Base-by-base conservation (phyloP, 495 filamentous ascomycete species). In the Daldinia caldariorum region DNA sequence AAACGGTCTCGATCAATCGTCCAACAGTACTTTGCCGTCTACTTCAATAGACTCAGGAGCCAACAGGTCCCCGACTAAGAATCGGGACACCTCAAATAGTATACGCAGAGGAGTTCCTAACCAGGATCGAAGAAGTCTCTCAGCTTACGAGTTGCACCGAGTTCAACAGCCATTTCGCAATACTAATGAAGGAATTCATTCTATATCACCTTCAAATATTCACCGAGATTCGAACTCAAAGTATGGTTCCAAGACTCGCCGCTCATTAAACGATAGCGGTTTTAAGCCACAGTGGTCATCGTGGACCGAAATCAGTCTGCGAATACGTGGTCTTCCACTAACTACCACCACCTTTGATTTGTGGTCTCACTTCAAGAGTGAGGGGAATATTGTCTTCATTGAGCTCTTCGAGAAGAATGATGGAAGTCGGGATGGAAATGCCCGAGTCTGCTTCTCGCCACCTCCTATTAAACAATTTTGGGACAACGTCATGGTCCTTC, bases 371-470 rank as follows among this genome's bases (percentile, higher is more conserved):
- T 78, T 83, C 50, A 22, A 55, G 14, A 18, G 14, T 0, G 69
- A 72, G 50, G 81, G 82, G 4, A 73, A 72, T 0, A 61, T 83
- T 14, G 69, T 69, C 0, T 78, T 39, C 39, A 65, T 82, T 45
- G 79, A 82, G 5, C 62, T 83, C 4, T 79, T 74, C 31, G 72
- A 79, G 4, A 37, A 10, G 2, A 57, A 37, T 3, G 58, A 39
- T n/a, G 61, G 58, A 8, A 13, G 14, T 6, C 49, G 34, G 20
- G 37, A 59, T 3, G 69, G 67, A 34, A 45, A 16, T 38, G 81
- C 71, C 4, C 72, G 74, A 14, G 22, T 83, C 8, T 66, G 71
- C 0, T 83, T 83, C 47, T 76, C 78, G 8, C 81, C 82, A 6
- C 79, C 79, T 7, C 82, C 82, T 1, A 61, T 31, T 0, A 35